Percentiles rank a stretch among this genome's conserved stretches.
These are phyloP conservation scores for Mikania micrantha DNA, from an alignment of 129 eudicot genomes.

Conservation along the genomic window DNA sequence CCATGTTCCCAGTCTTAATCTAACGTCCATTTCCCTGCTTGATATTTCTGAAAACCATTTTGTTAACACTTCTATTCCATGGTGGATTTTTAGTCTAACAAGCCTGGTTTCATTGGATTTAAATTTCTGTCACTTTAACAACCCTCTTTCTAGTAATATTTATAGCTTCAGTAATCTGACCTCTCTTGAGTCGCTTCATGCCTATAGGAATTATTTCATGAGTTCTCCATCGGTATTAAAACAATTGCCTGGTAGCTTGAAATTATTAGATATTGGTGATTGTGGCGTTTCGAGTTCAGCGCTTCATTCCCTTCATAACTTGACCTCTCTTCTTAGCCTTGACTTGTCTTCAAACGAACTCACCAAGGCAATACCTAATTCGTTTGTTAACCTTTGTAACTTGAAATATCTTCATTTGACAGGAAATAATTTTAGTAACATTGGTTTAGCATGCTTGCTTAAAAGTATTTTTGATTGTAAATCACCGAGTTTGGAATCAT, in stretches of 20 bases:
- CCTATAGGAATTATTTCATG: not conserved
- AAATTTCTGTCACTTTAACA: not conserved
- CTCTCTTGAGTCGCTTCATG: not conserved
- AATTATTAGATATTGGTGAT: not conserved
- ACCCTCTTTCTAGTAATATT: not conserved
- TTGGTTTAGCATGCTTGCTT: not conserved
- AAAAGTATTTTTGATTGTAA: not conserved
- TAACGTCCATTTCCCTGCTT: not conserved
- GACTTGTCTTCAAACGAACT: not conserved
- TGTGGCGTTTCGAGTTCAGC: not conserved
- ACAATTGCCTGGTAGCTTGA: not conserved
- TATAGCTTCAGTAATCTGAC: not conserved
- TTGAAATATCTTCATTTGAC: not conserved
- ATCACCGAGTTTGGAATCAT: not conserved
- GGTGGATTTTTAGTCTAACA: not conserved
- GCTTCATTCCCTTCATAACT: slow-evolving; percentile 10
- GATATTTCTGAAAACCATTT: not conserved
- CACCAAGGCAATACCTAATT: not conserved
- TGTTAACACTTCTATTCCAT: not conserved
- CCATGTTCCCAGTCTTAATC: not conserved
- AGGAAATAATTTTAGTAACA: not conserved
- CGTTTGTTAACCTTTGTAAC: not conserved
- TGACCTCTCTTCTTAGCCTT: slow-evolving; percentile 16
- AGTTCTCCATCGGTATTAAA: not conserved
- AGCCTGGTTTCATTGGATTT: not conserved